Percentiles rank a stretch among this genome's conserved stretches.
phyloP scores from a whole-genome alignment of 2,329 filamentous ascomycete species.

The Pestalotiopsis sp. region DNA sequence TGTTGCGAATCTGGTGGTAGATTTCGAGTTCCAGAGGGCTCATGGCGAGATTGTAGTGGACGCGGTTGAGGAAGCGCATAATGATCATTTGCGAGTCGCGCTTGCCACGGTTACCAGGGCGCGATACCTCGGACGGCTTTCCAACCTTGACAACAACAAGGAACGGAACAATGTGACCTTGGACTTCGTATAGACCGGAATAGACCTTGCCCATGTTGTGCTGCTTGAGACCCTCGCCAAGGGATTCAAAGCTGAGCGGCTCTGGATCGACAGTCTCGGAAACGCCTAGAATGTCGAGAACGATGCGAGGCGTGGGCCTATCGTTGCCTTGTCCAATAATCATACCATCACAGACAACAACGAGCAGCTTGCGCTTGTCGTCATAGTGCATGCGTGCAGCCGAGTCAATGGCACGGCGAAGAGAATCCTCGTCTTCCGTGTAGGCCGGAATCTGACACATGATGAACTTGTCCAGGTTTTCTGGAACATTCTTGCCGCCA shows the following conservation, averaged over 20 bases:
- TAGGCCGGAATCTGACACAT: conserved; percentile 98
- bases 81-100: conserved; percentile 98
- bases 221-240: conserved; percentile 94
- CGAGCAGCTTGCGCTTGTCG: conserved; percentile 93
- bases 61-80: conserved; percentile 98
- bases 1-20: conserved; percentile 98
- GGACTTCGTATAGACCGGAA: conserved; percentile 95
- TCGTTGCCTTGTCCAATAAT: conserved; percentile 99
- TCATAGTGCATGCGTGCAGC: conserved; percentile 95
- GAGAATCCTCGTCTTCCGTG: conserved; percentile 96
- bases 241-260: conserved; percentile 92
- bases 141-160: conserved; percentile 96
- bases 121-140: conserved; percentile 95
- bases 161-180: conserved; percentile 97
- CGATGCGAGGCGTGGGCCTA: conserved; percentile 89
- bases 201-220: conserved; percentile 99
- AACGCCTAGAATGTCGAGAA: conserved; percentile 94
- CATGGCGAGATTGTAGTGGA: conserved; percentile 97
- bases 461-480: conserved; percentile 97
- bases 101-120: conserved; percentile 96
- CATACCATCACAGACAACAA: conserved; percentile 97
- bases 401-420: conserved; percentile 95
- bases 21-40: conserved; percentile 95
- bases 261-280: conserved; percentile 93
- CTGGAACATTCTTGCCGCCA: conserved; percentile 84